A percentile compares a stretch with the other conserved stretches of the same genome.
phyloP scores from a whole-genome alignment of 371 early-diverging fungal genomes.

The Zychaea mexicana region DNA sequence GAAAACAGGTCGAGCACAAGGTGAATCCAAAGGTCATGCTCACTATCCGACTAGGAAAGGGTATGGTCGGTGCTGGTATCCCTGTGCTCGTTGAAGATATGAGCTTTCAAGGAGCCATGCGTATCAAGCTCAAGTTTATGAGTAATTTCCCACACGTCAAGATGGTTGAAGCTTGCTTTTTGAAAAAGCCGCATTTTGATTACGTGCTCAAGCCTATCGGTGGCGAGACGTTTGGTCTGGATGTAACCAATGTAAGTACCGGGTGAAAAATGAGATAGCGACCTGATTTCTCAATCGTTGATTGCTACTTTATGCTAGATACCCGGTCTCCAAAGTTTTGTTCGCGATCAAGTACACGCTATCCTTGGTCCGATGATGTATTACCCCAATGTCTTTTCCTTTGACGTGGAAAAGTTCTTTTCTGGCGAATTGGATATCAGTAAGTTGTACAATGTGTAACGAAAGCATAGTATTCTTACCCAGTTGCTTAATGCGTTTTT shows the following conservation, averaged over 20 bases:
- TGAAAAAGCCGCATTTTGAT: constrained; percentile 89
- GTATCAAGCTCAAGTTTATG: constrained; percentile 83
- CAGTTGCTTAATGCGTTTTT: not conserved
- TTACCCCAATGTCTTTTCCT: constrained; percentile 77
- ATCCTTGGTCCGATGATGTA: constrained; percentile 84
- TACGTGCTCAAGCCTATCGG: constrained; percentile 94
- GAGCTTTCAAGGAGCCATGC: constrained; percentile 85
- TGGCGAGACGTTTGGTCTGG: constrained; percentile 84
- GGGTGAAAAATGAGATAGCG: too few relatives aligned
- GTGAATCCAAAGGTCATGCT: constrained; percentile 93
- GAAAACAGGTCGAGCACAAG: constrained; percentile 61
- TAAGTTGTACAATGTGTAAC: constrained; percentile 15
- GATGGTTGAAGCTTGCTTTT: constrained; percentile 85
- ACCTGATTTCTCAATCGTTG: too few relatives aligned
- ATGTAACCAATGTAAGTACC: constrained; percentile 75
- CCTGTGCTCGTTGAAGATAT: constrained; percentile 94
- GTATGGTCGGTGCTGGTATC: constrained; percentile 88
- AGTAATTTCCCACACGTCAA: constrained; percentile 90
- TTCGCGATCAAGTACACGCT: constrained; percentile 77
- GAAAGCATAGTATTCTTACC: too few relatives aligned
- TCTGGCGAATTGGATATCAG: constrained; percentile 62
- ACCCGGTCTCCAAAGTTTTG: constrained; percentile 82
- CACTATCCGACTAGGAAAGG: constrained; percentile 87
- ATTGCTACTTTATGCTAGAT: too few relatives aligned
- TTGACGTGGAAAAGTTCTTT: constrained; percentile 84